Evolutionary conservation across 495 filamentous ascomycete species (phyloP), one percentile per base, ranked within the genome.

Genomic region (Neurospora sp.): DNA sequence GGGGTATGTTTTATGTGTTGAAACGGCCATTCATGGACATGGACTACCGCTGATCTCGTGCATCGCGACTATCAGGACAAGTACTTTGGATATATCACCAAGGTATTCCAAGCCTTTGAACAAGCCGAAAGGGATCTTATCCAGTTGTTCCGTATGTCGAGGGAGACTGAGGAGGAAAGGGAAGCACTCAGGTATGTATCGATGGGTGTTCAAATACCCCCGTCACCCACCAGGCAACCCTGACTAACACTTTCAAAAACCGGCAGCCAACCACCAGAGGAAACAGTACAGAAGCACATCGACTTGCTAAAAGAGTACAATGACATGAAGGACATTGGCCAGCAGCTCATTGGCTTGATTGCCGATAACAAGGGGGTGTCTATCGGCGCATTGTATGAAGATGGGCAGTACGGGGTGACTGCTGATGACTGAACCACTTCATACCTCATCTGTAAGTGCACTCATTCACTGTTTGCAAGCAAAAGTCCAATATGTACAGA

Each of bases 291-390:
- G 69, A 82, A 79, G 8, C 91, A 94, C 79, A 93, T 93, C 75
- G 83, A 82, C 72, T 83, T 90, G 1, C 81, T 95, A 8, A 90
- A 93, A 76, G 83, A 89, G 70, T 94, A 94, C 83, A 95, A 95
- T 79, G 92, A 93, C 74, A 89, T 94, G 76, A 88, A 89, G 69
- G 92, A 94, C 78, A 81, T 91, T 3, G 92, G 87, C 0, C 89
- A 90, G 78, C 91, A 91, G 0, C 77, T 95, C 20, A 89, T 93
- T 81, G 90, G 91, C 0, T 76, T 94, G 69, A 86, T 95, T 77
- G 92, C 92, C 3, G 92, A 95, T 45, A 85, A 86, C 65, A 80
- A 88, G 22, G 91, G 91, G 3, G 85, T 92, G 45, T 82, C 87
- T 44, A 82, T 90, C 71, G 78, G 83, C 38, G 88, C 91, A 16